Evolutionary conservation across 305 asterid species (phyloP), one percentile per base, ranked within the genome.

Genomic region (Fraxinus baroniana): DNA sequence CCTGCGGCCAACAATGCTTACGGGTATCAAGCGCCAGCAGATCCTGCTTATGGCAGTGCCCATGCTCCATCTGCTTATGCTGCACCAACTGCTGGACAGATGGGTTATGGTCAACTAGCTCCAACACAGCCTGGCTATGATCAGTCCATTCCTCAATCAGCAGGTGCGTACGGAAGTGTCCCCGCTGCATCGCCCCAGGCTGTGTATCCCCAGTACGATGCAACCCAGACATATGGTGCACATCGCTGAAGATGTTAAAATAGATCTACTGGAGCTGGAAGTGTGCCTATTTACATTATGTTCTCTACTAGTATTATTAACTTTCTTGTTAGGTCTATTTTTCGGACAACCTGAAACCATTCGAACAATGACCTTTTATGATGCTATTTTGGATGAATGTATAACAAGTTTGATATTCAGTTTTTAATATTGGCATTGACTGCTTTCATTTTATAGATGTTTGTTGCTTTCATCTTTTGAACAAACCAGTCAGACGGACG

Each of bases 1-100:
- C 81, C 91, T 7, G 91, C 90, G 24, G 89, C 91, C 13, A 84
- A 71, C 76, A 86, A 32, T 80, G 32, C 88, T 5, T 92, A 92
- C 41, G 99, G 98, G 74, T 96, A 96, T 87, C 98, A 94, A 87
- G 94, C 87, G 32, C 81, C 89, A 2, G 86, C 91, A 20, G 98
- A 94, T 77, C 87, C 93, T 12, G 88, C 92, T 60, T 93, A 93
- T 85, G 91, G 90, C 81, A 87, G 85, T 76, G 77, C 90, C 72
- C 92, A 86, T 77, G 88, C 78, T 57, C 79, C 41, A 71, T 17
- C 76, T 0, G 76, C 44, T 30, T 71, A 71, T 71, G 76, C 76
- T 71, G 44, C 41, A 30, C 8, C 76, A 5, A 0, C 24, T 70
- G 2, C 76, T 70, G 91, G 86, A 26, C 97, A 91, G 85, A 39